Evolutionary conservation across 768 basidiomycete species (phyloP).

Genomic region (Lentinula boryana): DNA sequence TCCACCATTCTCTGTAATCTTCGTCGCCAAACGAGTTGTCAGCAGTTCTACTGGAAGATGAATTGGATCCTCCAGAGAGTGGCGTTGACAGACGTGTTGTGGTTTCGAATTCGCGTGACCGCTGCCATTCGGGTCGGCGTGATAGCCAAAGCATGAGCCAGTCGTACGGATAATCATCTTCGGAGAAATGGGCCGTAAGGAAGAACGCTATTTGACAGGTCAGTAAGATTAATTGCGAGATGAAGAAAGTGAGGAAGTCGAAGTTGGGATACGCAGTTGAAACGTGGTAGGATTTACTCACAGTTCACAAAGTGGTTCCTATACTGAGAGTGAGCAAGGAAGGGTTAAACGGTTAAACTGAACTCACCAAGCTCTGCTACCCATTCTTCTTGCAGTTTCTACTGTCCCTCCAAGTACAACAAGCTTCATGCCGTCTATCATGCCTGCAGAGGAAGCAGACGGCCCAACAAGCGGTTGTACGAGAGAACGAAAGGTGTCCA

Average conservation of each 20-base stretch:
- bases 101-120: conserved; percentile 84
- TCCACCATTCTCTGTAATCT: conserved; percentile 33
- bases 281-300: conserved; percentile 30
- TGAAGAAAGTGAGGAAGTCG: not conserved
- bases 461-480: conserved; percentile 76
- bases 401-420: conserved; percentile 86
- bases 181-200: conserved; percentile 85
- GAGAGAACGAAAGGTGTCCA: conserved; percentile 81
- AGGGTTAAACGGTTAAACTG: not conserved
- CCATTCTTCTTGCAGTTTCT: conserved; percentile 77
- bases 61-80: conserved; percentile 31
- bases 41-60: conserved; percentile 30
- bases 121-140: conserved; percentile 80
- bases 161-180: conserved; percentile 87
- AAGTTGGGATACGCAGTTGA: not conserved
- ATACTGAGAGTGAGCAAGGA: conserved; percentile 7
- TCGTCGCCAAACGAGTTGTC: conserved; percentile 54
- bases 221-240: not conserved
- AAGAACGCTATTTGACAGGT: conserved; percentile 54
- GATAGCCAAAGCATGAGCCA: conserved; percentile 92
- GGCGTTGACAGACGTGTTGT: conserved; percentile 67
- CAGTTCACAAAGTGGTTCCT: conserved; percentile 88
- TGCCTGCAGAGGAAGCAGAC: conserved; percentile 59
- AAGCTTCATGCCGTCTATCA: conserved; percentile 87
- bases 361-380: conserved; percentile 74